Base-by-base conservation (phyloP, 2,329 filamentous ascomycete species). In the Microdochium nivale region DNA sequence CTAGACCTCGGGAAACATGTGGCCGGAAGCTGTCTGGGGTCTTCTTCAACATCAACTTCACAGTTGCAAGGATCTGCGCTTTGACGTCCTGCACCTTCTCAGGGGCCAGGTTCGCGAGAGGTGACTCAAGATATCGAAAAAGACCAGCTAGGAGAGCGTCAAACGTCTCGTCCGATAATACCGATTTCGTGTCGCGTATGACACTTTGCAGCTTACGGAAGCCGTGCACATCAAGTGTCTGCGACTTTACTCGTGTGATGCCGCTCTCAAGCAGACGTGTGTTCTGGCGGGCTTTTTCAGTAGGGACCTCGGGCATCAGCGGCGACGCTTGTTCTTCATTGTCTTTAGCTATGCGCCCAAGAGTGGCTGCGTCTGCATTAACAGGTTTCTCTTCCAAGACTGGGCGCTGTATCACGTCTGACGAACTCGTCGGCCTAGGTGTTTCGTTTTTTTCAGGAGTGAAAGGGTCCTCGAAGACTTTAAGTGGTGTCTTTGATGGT, bases 181-280 rank as follows among this genome's bases (percentile, higher is more conserved):
- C 74, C 14, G 82, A 76, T 59, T 78, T 78, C 62, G 76, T 80
- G 53, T 87, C 84, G 56, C 86, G 83, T 54, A 90, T 77, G 56
- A 90, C 77, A 37, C 84, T 84, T 65, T 91, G 87, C 48, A 91
- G 73, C 61, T 88, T 87, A 50, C 87, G 81, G 74, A 91, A 90
- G 52, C 87, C 87, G 62, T 90, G 87, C 3, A 88, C 86, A 62
- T 91, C 88, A n/a, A 92, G 78, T 1, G 81, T 81, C 59, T 82
- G 81, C 27, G 80, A 76, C 58, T 83, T 83, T 58, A 91, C 84
- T 56, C 87, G 86, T 49, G 82, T 74, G 58, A 91, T 87, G 49
- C 86, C 88, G 59, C 87, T 90, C 30, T 85, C 80, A 4, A 92
- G 75, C 24, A 91, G 72, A 46, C 84, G 80, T 8, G 71, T 68